phyloP scores from a whole-genome alignment of 345 rosid species.

The Eucalyptus caleyi region DNA sequence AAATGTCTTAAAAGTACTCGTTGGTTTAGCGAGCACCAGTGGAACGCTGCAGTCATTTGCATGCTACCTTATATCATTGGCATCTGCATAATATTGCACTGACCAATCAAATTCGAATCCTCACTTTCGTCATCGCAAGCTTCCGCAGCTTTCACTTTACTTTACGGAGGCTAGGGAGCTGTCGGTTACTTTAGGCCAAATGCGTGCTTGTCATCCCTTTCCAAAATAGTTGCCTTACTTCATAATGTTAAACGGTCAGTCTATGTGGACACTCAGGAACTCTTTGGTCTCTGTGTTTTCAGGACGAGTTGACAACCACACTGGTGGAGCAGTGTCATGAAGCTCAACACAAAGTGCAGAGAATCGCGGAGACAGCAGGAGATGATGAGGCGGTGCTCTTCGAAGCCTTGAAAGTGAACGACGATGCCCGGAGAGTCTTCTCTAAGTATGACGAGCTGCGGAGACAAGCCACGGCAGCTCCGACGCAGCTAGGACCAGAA shows the following conservation, averaged over 20 bases:
- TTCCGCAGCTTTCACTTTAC: neutral
- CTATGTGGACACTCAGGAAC: neutral
- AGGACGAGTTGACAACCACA: conserved; percentile 65
- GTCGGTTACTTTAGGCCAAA: neutral
- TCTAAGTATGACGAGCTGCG: conserved; percentile 52
- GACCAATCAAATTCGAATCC: neutral
- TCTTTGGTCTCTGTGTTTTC: neutral
- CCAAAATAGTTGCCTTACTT: neutral
- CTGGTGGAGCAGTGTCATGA: conserved; percentile 60
- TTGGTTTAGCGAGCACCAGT: neutral
- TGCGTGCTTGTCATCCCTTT: neutral
- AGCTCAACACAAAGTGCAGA: conserved; percentile 43
- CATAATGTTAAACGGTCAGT: neutral
- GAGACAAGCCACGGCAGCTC: neutral
- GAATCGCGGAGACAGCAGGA: conserved; percentile 65
- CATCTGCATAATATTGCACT: neutral
- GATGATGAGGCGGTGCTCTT: conserved; percentile 68
- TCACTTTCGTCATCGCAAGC: neutral
- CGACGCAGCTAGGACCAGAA: neutral
- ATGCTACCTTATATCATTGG: neutral
- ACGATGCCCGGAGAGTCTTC: conserved; percentile 57
- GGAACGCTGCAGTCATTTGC: neutral
- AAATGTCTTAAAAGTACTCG: neutral
- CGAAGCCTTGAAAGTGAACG: conserved; percentile 73
- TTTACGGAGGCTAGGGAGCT: neutral